Evolutionary conservation across 169 alveolate species (phyloP), one percentile per base, ranked within the genome.

Genomic region (Amoebophrya sp.): DNA sequence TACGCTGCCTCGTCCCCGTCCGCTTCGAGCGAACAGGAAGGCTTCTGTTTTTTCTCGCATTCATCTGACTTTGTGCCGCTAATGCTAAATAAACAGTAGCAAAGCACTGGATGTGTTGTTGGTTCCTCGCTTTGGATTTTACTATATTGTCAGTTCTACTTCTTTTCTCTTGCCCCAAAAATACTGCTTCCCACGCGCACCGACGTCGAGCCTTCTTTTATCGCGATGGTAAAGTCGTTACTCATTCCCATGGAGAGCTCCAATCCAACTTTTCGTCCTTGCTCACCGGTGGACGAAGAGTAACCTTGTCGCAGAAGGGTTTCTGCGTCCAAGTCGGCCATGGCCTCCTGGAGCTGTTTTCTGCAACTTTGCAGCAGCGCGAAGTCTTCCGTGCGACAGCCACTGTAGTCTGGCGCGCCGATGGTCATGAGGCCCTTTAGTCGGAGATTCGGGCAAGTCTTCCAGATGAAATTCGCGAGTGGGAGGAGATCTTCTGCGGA

Each of bases 321-420:
- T 14, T 23, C 12, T 23, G 23, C 77, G 77, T 53, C 77, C 77
- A 53, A 53, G 23, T 53, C n/a, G 12, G n/a, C 23, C 39, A 77
- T 7, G 10, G 2, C 39, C 89, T 23, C 40, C 35, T 23, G 23
- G 23, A 32, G 39, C 89, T 23, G 3, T n/a, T 77, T 77, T 77
- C 35, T 14, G 35, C 39, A 32, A 7, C 3, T 38, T 0, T 32
- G 40, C 41, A 32, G 40, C 23, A 32, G 1, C 41, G 14, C 41
- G 90, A 39, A 83, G 23, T 35, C 90, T 40, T 83, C 53, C 1
- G 90, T 83, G 29, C 90, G 90, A 32, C 90, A 83, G 23, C 41
- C 90, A 32, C 90, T 83, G n/a, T 83, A 83, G 90, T 83, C 90
- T 0, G 90, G 90, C 1, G 90, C 90, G 29, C 90, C 90, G 40